These are phyloP conservation scores for Borovskyia barvae DNA, from an alignment of 208 protist genomes.

Conservation along the genomic window DNA sequence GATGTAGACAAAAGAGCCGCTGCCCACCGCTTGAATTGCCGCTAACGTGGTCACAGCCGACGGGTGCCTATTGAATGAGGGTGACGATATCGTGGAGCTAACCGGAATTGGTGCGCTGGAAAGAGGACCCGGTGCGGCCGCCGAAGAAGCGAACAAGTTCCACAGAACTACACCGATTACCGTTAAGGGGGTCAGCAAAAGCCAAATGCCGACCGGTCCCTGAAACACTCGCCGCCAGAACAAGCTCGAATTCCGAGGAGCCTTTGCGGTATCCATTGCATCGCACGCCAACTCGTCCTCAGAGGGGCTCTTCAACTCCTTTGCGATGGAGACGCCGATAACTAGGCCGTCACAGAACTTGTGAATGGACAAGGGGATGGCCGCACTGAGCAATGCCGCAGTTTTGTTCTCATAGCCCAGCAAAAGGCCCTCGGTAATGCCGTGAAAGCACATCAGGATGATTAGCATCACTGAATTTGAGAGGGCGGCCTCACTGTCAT, in stretches of 20 bases:
- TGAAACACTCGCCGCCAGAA: slow-evolving; percentile 26
- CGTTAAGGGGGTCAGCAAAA: slow-evolving; percentile 40
- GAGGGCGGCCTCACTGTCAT: background rate
- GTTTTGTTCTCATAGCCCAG: slow-evolving; percentile 42
- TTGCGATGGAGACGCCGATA: slow-evolving; percentile 65
- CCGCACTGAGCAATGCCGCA: slow-evolving; percentile 29
- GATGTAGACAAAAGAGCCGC: slow-evolving; percentile 73
- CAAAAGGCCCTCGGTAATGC: slow-evolving; percentile 59
- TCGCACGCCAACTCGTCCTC: background rate
- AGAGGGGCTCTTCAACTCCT: slow-evolving; percentile 21
- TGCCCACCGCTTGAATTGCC: slow-evolving; percentile 46
- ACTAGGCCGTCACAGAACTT: slow-evolving; percentile 73
- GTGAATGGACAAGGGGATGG: slow-evolving; percentile 59
- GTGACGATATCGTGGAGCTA: too few relatives aligned
- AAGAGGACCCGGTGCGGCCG: background rate
- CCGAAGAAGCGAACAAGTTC: background rate
- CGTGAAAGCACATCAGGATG: slow-evolving; percentile 74
- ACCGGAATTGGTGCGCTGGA: too few relatives aligned
- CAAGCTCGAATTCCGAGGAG: background rate
- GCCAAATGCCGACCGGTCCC: slow-evolving; percentile 33
- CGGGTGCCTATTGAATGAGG: too few relatives aligned
- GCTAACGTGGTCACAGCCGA: slow-evolving; percentile 16
- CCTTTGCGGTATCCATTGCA: background rate
- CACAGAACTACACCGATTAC: slow-evolving; percentile 21
- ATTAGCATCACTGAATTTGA: slow-evolving; percentile 36